phyloP scores from a whole-genome alignment of 768 basidiomycete species.

The Pisolithus tinctorius region DNA sequence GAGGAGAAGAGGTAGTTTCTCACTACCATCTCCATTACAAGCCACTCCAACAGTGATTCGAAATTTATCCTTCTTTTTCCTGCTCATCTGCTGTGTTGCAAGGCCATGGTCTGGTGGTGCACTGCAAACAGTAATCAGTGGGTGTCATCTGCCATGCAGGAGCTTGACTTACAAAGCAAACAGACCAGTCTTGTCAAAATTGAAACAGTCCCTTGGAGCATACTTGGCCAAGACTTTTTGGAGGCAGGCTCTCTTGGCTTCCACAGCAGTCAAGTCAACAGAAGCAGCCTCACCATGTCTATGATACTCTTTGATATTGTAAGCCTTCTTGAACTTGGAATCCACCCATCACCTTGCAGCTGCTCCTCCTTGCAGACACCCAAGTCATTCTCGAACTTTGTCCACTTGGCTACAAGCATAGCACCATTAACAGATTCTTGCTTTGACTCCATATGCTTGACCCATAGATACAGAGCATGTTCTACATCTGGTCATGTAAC shows the following conservation, averaged over 20 bases:
- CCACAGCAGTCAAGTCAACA: too few relatives aligned
- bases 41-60: slow-evolving; percentile 8
- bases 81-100: slow-evolving; percentile 13
- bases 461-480: slow-evolving; percentile 24
- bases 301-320: too few relatives aligned
- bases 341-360: too few relatives aligned
- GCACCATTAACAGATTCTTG: background rate
- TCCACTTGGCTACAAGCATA: background rate
- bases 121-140: background rate
- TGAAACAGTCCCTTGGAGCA: background rate
- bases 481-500: slow-evolving; percentile 31
- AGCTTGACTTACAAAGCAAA: slow-evolving; percentile 7
- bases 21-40: background rate
- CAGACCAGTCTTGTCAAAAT: slow-evolving; percentile 2
- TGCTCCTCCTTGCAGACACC: too few relatives aligned
- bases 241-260: too few relatives aligned
- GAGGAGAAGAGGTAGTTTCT: slow-evolving; percentile 11
- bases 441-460: slow-evolving; percentile 7
- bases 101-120: slow-evolving; percentile 14
- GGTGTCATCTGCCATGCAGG: background rate
- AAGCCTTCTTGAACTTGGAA: too few relatives aligned
- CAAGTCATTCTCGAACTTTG: slow-evolving; percentile 1
- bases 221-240: too few relatives aligned
- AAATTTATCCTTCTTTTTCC: slow-evolving; percentile 14
- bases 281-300: too few relatives aligned